Evolutionary conservation across 805 yeast species (phyloP).

Genomic region (Myxozyma kluyveri): DNA sequence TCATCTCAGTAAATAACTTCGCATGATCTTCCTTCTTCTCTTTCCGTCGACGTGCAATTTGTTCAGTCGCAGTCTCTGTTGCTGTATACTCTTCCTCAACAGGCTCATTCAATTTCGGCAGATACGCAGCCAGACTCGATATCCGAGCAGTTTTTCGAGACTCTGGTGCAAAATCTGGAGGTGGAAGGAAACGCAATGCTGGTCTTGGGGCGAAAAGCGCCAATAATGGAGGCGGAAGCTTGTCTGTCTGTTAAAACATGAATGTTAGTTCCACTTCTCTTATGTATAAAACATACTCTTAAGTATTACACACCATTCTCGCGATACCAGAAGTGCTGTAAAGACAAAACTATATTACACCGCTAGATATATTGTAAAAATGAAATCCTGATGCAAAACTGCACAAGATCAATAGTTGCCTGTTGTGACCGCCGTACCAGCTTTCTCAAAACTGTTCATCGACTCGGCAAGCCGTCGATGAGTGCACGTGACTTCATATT

Average conservation of each 20-base stretch:
- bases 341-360: too few species aligned
- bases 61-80: conserved; percentile 39
- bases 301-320: background rate
- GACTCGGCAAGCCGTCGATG: too few species aligned
- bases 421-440: too few species aligned
- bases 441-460: too few species aligned
- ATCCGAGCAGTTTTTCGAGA: conserved; percentile 49
- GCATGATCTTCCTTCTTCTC: conserved; percentile 34
- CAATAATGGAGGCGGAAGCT: conserved; percentile 46
- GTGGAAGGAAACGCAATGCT: conserved; percentile 51
- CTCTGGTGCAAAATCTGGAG: conserved; percentile 51
- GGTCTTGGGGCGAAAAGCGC: conserved; percentile 57
- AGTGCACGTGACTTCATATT: too few species aligned
- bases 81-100: conserved; percentile 32
- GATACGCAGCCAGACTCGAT: conserved; percentile 45
- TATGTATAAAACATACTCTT: too few species aligned
- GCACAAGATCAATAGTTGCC: too few species aligned
- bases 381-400: too few species aligned
- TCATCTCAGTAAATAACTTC: conserved; percentile 40
- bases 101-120: conserved; percentile 36
- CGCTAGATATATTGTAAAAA: too few species aligned
- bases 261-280: background rate
- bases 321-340: background rate
- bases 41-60: conserved; percentile 30
- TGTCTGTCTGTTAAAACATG: conserved; percentile 40